Base-by-base conservation (phyloP, 345 rosid genomes). In the Moringa oleifera region DNA sequence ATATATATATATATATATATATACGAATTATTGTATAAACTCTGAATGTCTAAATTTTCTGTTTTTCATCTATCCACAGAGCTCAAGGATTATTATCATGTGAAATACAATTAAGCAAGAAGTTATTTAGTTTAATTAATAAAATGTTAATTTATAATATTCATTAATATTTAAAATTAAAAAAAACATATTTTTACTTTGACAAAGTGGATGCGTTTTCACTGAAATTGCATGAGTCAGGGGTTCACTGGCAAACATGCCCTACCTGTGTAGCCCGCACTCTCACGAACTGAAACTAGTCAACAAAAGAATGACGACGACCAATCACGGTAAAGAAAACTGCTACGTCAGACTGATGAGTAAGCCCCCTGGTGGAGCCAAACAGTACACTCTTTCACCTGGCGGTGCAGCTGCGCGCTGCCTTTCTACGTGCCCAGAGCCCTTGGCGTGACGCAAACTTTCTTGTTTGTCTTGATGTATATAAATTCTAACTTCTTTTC, bases 261-360 rank as follows among this genome's bases (percentile, higher is more conserved):
- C 17, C 17, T 6, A 24, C 25, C 7, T 7, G 57, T 28, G 68
- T 37, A 62, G 47, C 37, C 19, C 61, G 61, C 66, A 68, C 59
- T 61, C 28, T 50, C 18, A 46, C 58, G 37, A 23, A 61, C 22
- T 20, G 25, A 15, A 45, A 41, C 47, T 15, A 5, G 16, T 9
- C 6, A 41, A 58, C 7, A 22, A 21, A 10, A 12, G 4, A 13
- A 19, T n/a, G n/a, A n/a, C n/a, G n/a, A n/a, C n/a, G n/a, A 49
- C 62, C 51, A 59, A 60, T 47, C 62, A 65, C 31, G 28, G 1
- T 16, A 15, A 22, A 25, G 0, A 8, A 37, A 52, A 12, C 8
- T 7, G 23, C 53, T 66, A 65, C 62, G 55, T 61, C 65, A 53
- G 16, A 41, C n/a, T 15, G 17, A 53, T 21, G 16, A 23, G 22